Conservation (phyloP, 2,329 filamentous ascomycete species). For the Phyllachora maydis region DNA sequence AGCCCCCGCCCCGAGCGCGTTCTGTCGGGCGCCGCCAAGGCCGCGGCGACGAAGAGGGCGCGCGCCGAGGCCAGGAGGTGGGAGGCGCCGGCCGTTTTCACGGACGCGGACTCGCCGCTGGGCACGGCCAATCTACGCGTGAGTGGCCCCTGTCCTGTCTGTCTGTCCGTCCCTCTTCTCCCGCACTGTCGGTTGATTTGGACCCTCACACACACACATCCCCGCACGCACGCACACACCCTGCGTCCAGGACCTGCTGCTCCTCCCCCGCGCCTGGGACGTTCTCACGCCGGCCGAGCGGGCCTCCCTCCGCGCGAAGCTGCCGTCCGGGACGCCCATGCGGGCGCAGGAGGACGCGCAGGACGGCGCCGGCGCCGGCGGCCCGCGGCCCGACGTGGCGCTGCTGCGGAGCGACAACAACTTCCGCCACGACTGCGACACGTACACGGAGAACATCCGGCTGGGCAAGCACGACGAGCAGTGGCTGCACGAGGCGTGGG, state of each 20-base stretch:
- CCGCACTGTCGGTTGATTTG: too few species aligned
- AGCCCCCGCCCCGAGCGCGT: too few species aligned
- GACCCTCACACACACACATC: too few species aligned
- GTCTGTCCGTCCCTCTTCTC: too few species aligned
- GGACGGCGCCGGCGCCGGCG: slow-evolving; percentile 9
- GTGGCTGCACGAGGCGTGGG: slow-evolving; percentile 30
- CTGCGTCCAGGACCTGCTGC: slow-evolving; percentile 12
- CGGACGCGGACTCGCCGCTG: slow-evolving; percentile 14
- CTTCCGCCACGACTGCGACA: slow-evolving; percentile 19
- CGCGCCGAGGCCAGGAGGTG: slow-evolving; percentile 8
- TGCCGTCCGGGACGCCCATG: slow-evolving; percentile 14
- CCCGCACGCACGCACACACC: slow-evolving; percentile 1
- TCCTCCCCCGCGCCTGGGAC: slow-evolving; percentile 16
- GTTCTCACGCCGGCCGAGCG: slow-evolving; percentile 12
- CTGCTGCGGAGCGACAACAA: slow-evolving; percentile 18
- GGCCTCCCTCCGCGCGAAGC: slow-evolving; percentile 12
- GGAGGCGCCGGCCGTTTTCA: slow-evolving; percentile 12
- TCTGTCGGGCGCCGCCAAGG: slow-evolving; percentile 1
- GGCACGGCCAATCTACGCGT: slow-evolving; percentile 13
- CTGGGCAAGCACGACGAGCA: slow-evolving; percentile 27
- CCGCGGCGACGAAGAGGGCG: slow-evolving; percentile 7
- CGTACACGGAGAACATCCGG: slow-evolving; percentile 20
- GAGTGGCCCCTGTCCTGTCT: too few species aligned
- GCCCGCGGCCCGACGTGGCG: slow-evolving; percentile 13
- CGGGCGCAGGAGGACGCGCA: too few species aligned